Evolutionary conservation across 2,329 filamentous ascomycete genomes (phyloP).

Genomic region (Metarhizium anisopliae): DNA sequence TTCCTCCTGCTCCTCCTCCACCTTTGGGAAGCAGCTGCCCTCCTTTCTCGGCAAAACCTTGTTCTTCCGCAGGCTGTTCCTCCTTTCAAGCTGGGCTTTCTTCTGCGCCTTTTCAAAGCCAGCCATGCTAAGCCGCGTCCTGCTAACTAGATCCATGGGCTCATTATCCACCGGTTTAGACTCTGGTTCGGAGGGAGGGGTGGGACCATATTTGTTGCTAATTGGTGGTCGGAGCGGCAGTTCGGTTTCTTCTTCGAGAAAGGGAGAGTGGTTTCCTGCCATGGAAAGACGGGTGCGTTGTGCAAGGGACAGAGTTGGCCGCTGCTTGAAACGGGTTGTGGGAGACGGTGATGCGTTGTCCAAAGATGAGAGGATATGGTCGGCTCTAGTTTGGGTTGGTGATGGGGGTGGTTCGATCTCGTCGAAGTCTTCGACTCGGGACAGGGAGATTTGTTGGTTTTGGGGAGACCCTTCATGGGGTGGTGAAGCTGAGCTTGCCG

Average conservation of each 20-base stretch:
- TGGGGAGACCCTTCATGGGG: background rate
- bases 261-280: conserved; percentile 44
- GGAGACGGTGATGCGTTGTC: conserved; percentile 49
- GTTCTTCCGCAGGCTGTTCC: conserved; percentile 39
- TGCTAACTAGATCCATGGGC: conserved; percentile 40
- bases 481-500: background rate
- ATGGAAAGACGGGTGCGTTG: conserved; percentile 80
- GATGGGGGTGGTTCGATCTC: conserved; percentile 15
- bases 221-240: conserved; percentile 11
- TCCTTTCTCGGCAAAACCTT: conserved; percentile 30
- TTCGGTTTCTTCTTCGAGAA: conserved; percentile 21
- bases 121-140: conserved; percentile 53
- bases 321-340: conserved; percentile 35
- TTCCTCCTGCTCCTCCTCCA: conserved; percentile 37
- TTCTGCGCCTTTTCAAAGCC: conserved; percentile 52
- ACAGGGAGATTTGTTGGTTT: background rate
- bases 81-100: conserved; percentile 49
- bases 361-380: conserved; percentile 48
- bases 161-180: conserved; percentile 9
- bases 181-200: background rate
- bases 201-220: background rate
- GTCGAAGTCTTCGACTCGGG: background rate
- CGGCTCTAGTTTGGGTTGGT: conserved; percentile 42
- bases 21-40: conserved; percentile 36
- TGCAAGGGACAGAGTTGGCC: conserved; percentile 54